Evolutionary conservation across 2,329 filamentous ascomycete species (phyloP), one percentile per base, ranked within the genome.

Genomic region (Botrytis byssoidea): DNA sequence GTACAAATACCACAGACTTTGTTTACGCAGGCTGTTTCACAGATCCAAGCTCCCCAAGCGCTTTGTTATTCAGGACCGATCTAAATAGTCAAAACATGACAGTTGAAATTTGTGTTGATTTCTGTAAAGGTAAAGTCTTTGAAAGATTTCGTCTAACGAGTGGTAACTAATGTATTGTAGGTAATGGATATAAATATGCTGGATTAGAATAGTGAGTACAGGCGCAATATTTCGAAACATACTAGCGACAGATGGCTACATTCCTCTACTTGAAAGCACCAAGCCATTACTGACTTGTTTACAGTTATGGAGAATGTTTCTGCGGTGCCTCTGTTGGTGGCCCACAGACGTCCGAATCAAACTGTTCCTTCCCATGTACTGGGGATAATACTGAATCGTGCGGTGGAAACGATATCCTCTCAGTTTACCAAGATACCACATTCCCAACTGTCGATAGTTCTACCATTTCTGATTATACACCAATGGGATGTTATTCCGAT

Each of bases 401-500:
- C 65, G 79, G 79, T 61, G 78, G 76, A 1, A 75, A 69, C 73
- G 70, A 78, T 51, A 74, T 76, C 29, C 63, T 82, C 32, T 81
- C 78, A 16, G 74, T 82, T 44, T 82, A 81, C 66, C 80, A 81
- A 74, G 83, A 83, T 67, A 76, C 78, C 4, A 81, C 81, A 16
- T 83, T 82, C 74, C 76, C 78, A 2, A 72, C 76, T 9, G 77
- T 80, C 6, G 72, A 79, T 66, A 74, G 76, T 25, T 76, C 78
- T 4, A 76, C 78, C 22, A 80, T 81, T 67, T 69, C 77, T 4
- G 79, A 81, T 73, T 81, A 79, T 63, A 46, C 74, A 51, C 40
- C 81, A 37, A 73, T 81, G 64, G 84, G 84, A 70, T 85, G 84
- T 74, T 85, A 84, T 75, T 80, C 80, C 60, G 83, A 85, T 74